Conservation (phyloP, 225 moss, liverwort and hornwort genomes). For the Physcomitrium patens region DNA sequence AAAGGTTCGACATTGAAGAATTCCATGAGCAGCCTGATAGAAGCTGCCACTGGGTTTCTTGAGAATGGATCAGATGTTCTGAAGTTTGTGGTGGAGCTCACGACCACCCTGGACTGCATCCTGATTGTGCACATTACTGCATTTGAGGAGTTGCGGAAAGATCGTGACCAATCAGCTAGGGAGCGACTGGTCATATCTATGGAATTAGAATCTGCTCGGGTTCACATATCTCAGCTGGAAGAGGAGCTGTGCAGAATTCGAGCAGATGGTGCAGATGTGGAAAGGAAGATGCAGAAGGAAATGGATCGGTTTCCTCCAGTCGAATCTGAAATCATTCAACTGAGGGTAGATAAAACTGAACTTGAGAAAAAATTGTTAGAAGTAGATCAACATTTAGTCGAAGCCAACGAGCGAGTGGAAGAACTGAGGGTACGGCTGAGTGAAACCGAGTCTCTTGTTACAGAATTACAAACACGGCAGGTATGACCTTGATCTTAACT, state of each 20-base stretch:
- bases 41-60: conserved; percentile 40
- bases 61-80: conserved; percentile 31
- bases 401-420: conserved; percentile 47
- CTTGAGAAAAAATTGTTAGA: conserved; percentile 40
- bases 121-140: conserved; percentile 22
- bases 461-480: conserved; percentile 39
- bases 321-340: conserved; percentile 35
- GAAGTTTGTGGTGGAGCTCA: conserved; percentile 40
- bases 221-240: conserved; percentile 38
- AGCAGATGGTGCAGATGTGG: conserved; percentile 35
- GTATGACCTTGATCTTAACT: conserved; percentile 17
- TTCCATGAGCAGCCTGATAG: conserved; percentile 39
- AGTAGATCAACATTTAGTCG: conserved; percentile 40
- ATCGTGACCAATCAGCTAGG: conserved; percentile 29
- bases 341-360: conserved; percentile 41
- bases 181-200: conserved; percentile 23
- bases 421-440: conserved; percentile 38
- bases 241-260: conserved; percentile 42
- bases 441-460: conserved; percentile 41
- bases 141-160: conserved; percentile 34
- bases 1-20: conserved; percentile 35
- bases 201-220: conserved; percentile 36
- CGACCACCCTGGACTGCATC: conserved; percentile 45
- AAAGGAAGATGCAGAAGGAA: conserved; percentile 37
- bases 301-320: conserved; percentile 29